Conservation (phyloP, 495 filamentous ascomycete genomes). For the Schizothecium vesticola region DNA sequence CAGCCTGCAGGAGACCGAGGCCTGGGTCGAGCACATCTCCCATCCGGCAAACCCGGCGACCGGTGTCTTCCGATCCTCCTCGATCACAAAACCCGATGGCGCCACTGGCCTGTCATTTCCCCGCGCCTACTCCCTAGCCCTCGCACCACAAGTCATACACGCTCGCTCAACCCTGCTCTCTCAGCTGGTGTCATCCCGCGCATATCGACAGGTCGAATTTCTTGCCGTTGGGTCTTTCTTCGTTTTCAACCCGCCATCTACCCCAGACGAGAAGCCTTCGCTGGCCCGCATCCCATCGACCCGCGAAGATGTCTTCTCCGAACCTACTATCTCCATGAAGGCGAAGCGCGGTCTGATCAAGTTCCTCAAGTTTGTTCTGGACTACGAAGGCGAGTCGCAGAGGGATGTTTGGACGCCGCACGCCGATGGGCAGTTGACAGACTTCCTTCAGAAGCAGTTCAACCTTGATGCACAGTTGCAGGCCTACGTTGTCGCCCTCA, state of each 20-base stretch:
- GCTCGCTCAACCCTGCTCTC: constrained; percentile 69
- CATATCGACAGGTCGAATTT: constrained; percentile 87
- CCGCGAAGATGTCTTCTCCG: constrained; percentile 80
- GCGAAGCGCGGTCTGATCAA: constrained; percentile 82
- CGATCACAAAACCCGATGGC: constrained; percentile 21
- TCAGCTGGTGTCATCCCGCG: constrained; percentile 76
- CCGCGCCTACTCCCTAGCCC: constrained; percentile 73
- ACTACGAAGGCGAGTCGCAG: constrained; percentile 53
- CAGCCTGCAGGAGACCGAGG: constrained; percentile 72
- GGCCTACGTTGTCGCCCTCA: constrained; percentile 69
- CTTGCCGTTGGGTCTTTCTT: constrained; percentile 93
- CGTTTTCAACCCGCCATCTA: constrained; percentile 50
- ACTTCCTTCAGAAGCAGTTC: constrained; percentile 66
- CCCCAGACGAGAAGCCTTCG: constrained; percentile 17
- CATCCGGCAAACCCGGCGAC: constrained; percentile 3
- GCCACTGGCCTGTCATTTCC: constrained; percentile 52
- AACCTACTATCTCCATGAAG: constrained; percentile 62
- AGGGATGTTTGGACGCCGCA: constrained; percentile 30
- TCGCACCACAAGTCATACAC: constrained; percentile 85
- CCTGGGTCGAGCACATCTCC: constrained; percentile 53
- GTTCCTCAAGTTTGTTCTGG: constrained; percentile 72
- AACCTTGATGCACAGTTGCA: constrained; percentile 66
- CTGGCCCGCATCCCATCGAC: constrained; percentile 70
- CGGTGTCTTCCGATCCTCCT: constrained; percentile 22
- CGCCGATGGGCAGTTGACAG: constrained; percentile 48